Evolutionary conservation across 2,329 filamentous ascomycete genomes (phyloP), one percentile per base, ranked within the genome.

Genomic region (Sclerotinia minor): DNA sequence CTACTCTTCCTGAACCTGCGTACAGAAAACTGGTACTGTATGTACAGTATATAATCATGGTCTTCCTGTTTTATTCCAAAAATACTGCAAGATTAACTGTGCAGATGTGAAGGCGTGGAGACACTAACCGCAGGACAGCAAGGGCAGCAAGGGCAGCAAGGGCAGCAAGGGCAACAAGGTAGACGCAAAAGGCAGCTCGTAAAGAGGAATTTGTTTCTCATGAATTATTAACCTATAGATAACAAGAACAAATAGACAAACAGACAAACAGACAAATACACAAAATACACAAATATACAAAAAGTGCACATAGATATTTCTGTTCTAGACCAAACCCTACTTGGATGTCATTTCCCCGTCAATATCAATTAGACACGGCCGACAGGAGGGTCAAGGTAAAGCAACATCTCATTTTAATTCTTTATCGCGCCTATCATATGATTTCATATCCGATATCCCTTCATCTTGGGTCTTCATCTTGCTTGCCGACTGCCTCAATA

Each of bases 401-500:
- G 53, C 38, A 67, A 58, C 41, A 45, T 61, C 45, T 67, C 49
- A 57, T 47, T 45, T 61, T 26, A 17, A 53, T 63, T 61, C 26
- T 63, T 35, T 52, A 41, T 41, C 65, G 55, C 65, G 65, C 65
- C 65, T 67, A 63, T 67, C 65, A 67, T 45, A 67, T 54, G n/a
- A 53, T 53, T 58, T 26, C 35, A 44, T 44, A 5, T 53, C 47
- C 47, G 55, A 67, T 58, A 32, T 26, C 38, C 45, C n/a, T 24
- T 38, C 26, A 50, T 59, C 19, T 38, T 41, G 54, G 44, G 54
- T 41, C 64, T 61, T 53, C 47, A 57, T 50, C 35, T 61, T 47
- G 55, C 32, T 35, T 61, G 47, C 65, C 55, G 65, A 53, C 65
- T 61, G 55, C 65, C 61, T 67, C 55, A 61, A 53, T 67, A 67